Conservation (phyloP, 176 grass and related monocot genomes). For the Phragmites australis region DNA sequence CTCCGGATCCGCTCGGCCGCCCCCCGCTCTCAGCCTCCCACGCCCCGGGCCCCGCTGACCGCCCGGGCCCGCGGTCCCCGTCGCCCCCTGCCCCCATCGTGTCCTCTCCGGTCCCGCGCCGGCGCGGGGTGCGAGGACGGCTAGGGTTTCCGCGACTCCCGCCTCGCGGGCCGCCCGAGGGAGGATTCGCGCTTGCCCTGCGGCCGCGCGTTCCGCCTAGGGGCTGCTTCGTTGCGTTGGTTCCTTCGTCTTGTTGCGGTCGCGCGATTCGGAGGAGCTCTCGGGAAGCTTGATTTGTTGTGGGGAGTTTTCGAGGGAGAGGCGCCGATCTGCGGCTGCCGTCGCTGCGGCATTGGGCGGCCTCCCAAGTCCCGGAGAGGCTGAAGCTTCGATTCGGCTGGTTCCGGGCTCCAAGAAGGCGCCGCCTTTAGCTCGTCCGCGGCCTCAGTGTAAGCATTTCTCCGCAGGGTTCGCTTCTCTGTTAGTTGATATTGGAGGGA, state of each 20-base stretch:
- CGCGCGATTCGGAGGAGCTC: slow-evolving; percentile 24
- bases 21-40: neutral
- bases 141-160: slow-evolving; percentile 40
- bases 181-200: slow-evolving; percentile 2
- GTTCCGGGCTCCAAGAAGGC: neutral
- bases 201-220: slow-evolving; percentile 2
- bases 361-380: neutral
- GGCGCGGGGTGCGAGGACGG: neutral
- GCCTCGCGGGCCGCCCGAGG: neutral
- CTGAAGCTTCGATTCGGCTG: slow-evolving; percentile 30
- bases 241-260: neutral
- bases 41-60: slow-evolving; percentile 16
- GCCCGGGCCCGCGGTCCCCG: neutral
- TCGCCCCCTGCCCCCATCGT: neutral
- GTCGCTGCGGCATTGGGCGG: slow-evolving; percentile 30
- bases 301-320: neutral
- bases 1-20: slow-evolving; percentile 34
- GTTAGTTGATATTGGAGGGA: slow-evolving; percentile 43
- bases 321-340: slow-evolving; percentile 41
- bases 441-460: slow-evolving; percentile 23
- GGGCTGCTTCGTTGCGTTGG: slow-evolving; percentile 11
- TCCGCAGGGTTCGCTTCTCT: neutral
- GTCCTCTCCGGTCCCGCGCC: neutral
- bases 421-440: slow-evolving; percentile 21
- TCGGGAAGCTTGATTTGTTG: slow-evolving; percentile 22